Evolutionary conservation across 805 yeast genomes (phyloP).

Genomic region (Saturnispora zaruensis): DNA sequence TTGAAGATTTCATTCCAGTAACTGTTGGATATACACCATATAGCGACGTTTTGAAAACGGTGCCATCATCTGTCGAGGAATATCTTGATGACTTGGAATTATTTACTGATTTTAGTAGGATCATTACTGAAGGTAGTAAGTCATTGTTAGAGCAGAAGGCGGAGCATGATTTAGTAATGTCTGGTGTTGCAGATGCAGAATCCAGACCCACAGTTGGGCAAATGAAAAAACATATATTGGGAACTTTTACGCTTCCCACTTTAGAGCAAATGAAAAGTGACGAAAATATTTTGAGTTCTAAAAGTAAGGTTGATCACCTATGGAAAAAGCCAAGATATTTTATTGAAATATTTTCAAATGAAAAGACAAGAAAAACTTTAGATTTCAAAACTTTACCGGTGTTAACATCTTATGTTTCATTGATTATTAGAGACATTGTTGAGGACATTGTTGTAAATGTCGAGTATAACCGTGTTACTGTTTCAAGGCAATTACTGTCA

Average conservation of each 20-base stretch:
- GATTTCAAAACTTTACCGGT: constrained; percentile 63
- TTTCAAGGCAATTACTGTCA: constrained; percentile 71
- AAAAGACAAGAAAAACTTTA: constrained; percentile 23
- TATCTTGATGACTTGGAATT: constrained; percentile 33
- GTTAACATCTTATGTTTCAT: constrained; percentile 40
- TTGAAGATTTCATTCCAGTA: constrained; percentile 5
- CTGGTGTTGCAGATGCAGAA: constrained; percentile 10
- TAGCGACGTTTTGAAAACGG: constrained; percentile 4
- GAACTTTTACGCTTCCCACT: constrained; percentile 23
- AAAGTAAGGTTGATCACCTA: constrained; percentile 50
- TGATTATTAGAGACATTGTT: constrained; percentile 66
- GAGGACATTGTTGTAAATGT: constrained; percentile 68
- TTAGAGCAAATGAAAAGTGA: constrained; percentile 28
- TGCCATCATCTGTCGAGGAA: constrained; percentile 41
- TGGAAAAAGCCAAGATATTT: constrained; percentile 59
- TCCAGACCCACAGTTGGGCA: constrained; percentile 21
- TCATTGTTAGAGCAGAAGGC: constrained; percentile 11
- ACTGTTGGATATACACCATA: background rate
- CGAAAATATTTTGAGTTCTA: constrained; percentile 26
- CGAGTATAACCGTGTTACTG: constrained; percentile 85
- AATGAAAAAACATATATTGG: constrained; percentile 9
- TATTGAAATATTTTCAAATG: constrained; percentile 50
- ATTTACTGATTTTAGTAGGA: constrained; percentile 31
- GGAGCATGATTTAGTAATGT: constrained; percentile 9
- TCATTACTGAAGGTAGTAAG: constrained; percentile 15